A percentile compares a stretch with the other conserved stretches of the same genome.
Evolutionary conservation across 345 rosid species (phyloP).

Genomic region (Psidium guajava): DNA sequence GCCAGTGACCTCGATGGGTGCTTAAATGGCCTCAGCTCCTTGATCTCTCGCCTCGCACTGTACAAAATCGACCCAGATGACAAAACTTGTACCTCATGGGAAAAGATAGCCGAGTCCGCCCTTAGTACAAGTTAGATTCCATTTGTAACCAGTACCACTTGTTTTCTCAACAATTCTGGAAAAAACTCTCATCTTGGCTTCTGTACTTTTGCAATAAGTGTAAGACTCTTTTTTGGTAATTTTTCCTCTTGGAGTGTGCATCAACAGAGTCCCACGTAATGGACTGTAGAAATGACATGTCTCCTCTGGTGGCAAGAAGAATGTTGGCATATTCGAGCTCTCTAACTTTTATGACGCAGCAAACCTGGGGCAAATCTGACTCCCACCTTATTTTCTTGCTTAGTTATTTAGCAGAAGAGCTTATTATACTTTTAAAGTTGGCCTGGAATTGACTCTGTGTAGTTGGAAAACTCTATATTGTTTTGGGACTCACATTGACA

Average conservation of each 20-base stretch:
- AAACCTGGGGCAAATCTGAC: neutral
- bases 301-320: neutral
- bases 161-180: neutral
- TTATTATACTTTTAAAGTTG: neutral
- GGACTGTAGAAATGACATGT: neutral
- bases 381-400: neutral
- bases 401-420: neutral
- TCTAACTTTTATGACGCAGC: neutral
- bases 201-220: neutral
- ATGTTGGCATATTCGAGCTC: neutral
- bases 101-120: slow-evolving; percentile 43
- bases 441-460: neutral
- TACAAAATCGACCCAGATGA: slow-evolving; percentile 63
- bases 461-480: neutral
- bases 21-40: slow-evolving; percentile 40
- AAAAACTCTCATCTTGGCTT: neutral
- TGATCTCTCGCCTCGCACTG: slow-evolving; percentile 39
- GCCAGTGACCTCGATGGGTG: slow-evolving; percentile 36
- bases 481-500: neutral
- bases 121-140: slow-evolving; percentile 24
- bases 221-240: too few species aligned
- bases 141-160: neutral
- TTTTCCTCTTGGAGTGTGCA: neutral
- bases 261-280: neutral
- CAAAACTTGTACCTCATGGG: slow-evolving; percentile 64